phyloP scores from a whole-genome alignment of 1,139 yeast genomes.

The Ashbya aceris region DNA sequence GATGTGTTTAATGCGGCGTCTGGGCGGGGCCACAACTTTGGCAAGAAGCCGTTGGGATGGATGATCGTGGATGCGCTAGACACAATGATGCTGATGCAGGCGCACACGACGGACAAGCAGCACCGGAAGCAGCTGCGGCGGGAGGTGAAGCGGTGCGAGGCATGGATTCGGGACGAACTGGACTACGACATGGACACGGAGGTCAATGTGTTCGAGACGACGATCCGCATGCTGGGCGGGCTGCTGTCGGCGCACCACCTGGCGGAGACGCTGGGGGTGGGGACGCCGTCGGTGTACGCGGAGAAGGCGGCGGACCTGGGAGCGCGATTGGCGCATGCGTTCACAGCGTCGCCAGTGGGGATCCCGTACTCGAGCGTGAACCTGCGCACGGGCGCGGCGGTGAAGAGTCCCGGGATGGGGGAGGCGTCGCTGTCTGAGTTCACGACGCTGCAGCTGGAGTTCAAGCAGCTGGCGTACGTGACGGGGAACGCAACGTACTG shows the following conservation, averaged over 20 bases:
- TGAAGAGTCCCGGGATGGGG: conserved; percentile 51
- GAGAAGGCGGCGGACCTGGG: conserved; percentile 74
- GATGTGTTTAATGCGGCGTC: conserved; percentile 59
- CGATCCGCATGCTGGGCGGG: conserved; percentile 92
- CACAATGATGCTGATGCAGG: conserved; percentile 73
- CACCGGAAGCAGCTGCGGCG: conserved; percentile 69
- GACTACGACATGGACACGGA: conserved; percentile 52
- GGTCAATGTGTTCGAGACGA: conserved; percentile 85
- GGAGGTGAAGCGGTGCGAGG: conserved; percentile 54
- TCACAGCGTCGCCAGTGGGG: conserved; percentile 48
- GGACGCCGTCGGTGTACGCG: conserved; percentile 45
- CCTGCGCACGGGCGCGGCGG: conserved; percentile 51
- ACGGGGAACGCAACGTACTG: conserved; percentile 77
- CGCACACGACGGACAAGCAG: conserved; percentile 42
- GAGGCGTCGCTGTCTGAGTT: conserved; percentile 86
- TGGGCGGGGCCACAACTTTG: conserved; percentile 61
- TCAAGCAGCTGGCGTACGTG: conserved; percentile 69
- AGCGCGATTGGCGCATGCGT: conserved; percentile 52
- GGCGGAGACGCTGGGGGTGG: conserved; percentile 39
- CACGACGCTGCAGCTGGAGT: conserved; percentile 78
- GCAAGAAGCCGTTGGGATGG: conserved; percentile 75
- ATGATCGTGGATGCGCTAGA: conserved; percentile 86
- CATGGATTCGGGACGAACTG: conserved; percentile 63
- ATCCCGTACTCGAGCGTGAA: conserved; percentile 77
- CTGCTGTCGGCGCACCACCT: conserved; percentile 72